phyloP scores from a whole-genome alignment of 805 yeast genomes.

The Ogataea methylovora region DNA sequence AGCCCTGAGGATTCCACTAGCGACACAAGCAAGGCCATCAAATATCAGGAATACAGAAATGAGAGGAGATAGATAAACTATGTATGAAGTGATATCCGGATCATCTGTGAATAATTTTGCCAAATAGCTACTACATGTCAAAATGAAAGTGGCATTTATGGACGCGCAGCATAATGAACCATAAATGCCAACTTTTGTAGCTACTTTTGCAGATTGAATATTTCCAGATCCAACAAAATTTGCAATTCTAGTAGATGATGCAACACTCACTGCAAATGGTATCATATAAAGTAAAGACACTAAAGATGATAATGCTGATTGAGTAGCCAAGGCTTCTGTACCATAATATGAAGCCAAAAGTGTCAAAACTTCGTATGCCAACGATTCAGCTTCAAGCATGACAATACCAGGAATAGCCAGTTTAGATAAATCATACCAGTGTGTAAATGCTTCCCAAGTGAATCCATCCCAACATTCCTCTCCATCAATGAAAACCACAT shows the following conservation, averaged over 20 bases:
- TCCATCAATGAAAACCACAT: conserved; percentile 56
- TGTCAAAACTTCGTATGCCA: conserved; percentile 53
- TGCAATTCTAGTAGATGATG: conserved; percentile 49
- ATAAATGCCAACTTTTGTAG: conserved; percentile 34
- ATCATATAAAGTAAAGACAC: conserved; percentile 45
- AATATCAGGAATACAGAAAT: conserved; percentile 58
- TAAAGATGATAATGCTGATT: conserved; percentile 44
- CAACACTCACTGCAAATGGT: conserved; percentile 53
- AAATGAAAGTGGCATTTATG: conserved; percentile 37
- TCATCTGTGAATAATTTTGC: conserved; percentile 59
- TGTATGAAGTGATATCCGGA: conserved; percentile 42
- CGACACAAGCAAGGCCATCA: conserved; percentile 65
- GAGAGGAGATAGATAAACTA: conserved; percentile 53
- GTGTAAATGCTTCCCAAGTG: conserved; percentile 22
- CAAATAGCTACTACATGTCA: conserved; percentile 38
- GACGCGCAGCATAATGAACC: conserved; percentile 26
- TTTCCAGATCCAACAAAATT: conserved; percentile 40
- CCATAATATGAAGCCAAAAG: conserved; percentile 46
- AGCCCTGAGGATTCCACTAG: conserved; percentile 68
- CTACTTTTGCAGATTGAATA: conserved; percentile 23
- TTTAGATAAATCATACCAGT: conserved; percentile 32
- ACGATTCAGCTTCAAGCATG: conserved; percentile 49
- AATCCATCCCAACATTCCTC: conserved; percentile 66
- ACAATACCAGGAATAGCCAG: conserved; percentile 47
- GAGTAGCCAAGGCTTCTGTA: conserved; percentile 47